These are phyloP conservation scores for Macrolepiota fuliginosa DNA, from an alignment of 768 basidiomycete species.

Conservation along the genomic window DNA sequence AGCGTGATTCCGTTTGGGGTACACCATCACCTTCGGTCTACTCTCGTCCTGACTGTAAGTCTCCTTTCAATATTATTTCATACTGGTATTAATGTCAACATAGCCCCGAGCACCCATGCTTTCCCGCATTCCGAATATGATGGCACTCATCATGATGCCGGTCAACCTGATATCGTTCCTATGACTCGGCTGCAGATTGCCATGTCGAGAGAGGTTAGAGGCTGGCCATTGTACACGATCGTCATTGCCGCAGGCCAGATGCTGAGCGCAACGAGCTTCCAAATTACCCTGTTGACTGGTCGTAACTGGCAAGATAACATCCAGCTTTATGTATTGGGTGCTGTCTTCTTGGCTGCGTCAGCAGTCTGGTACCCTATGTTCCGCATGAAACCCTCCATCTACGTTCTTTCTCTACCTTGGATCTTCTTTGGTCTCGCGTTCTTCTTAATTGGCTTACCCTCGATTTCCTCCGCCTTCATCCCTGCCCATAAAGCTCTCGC, in stretches of 20 bases:
- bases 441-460: slow-evolving; percentile 88
- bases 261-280: slow-evolving; percentile 91
- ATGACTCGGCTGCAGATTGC: slow-evolving; percentile 87
- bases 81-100: neutral
- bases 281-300: slow-evolving; percentile 87
- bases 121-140: slow-evolving; percentile 45
- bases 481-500: slow-evolving; percentile 66
- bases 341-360: slow-evolving; percentile 83
- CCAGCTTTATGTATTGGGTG: slow-evolving; percentile 89
- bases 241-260: slow-evolving; percentile 88
- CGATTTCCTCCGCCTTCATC: slow-evolving; percentile 57
- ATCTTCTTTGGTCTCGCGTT: slow-evolving; percentile 89
- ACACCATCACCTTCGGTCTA: slow-evolving; percentile 62
- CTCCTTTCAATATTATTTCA: neutral
- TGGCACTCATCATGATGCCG: slow-evolving; percentile 44
- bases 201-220: slow-evolving; percentile 73
- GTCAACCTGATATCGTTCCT: slow-evolving; percentile 58
- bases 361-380: slow-evolving; percentile 90
- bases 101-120: slow-evolving; percentile 51
- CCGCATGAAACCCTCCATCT: slow-evolving; percentile 84
- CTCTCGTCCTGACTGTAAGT: slow-evolving; percentile 77
- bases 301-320: slow-evolving; percentile 78
- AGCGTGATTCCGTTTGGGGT: slow-evolving; percentile 82
- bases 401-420: slow-evolving; percentile 86
- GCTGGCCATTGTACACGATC: slow-evolving; percentile 93